Evolutionary conservation across 2,329 filamentous ascomycete genomes (phyloP).

Genomic region (Aotearoamyces nothofagi): DNA sequence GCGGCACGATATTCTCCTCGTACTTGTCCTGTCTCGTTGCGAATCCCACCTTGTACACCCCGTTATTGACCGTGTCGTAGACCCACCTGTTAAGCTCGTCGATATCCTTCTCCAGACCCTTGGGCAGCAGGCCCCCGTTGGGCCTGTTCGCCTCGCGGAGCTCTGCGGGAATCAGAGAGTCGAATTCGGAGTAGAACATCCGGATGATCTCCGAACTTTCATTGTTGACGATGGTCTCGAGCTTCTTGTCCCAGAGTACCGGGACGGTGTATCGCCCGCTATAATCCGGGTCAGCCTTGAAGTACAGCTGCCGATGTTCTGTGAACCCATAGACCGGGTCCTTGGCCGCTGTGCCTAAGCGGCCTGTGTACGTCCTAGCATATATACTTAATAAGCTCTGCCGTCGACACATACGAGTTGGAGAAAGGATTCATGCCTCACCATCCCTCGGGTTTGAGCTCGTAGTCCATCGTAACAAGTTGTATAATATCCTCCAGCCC

Average conservation of each 20-base stretch:
- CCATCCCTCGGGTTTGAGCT: slow-evolving; percentile 45
- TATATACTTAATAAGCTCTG: not conserved
- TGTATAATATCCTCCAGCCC: slow-evolving; percentile 71
- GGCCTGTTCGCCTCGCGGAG: slow-evolving; percentile 34
- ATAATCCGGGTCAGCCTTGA: slow-evolving; percentile 45
- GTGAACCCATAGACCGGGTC: slow-evolving; percentile 38
- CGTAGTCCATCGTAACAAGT: slow-evolving; percentile 4
- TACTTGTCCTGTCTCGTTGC: slow-evolving; percentile 71
- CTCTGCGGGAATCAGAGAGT: slow-evolving; percentile 44
- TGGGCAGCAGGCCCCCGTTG: slow-evolving; percentile 40
- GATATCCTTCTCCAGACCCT: slow-evolving; percentile 44
- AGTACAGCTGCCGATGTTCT: slow-evolving; percentile 49
- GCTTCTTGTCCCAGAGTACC: slow-evolving; percentile 45
- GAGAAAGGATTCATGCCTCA: slow-evolving; percentile 35
- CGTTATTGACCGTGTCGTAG: slow-evolving; percentile 55
- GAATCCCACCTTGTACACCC: slow-evolving; percentile 59
- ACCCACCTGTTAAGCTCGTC: slow-evolving; percentile 66
- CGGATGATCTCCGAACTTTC: slow-evolving; percentile 69
- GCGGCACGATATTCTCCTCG: slow-evolving; percentile 47
- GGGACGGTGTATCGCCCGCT: slow-evolving; percentile 51
- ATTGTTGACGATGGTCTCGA: slow-evolving; percentile 58
- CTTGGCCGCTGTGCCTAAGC: slow-evolving; percentile 24
- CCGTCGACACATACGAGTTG: not conserved
- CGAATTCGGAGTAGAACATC: slow-evolving; percentile 65
- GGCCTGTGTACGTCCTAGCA: slow-evolving; percentile 26